Evolutionary conservation across 2,329 filamentous ascomycete genomes (phyloP).

Genomic region (Pseudocercospora vitis): DNA sequence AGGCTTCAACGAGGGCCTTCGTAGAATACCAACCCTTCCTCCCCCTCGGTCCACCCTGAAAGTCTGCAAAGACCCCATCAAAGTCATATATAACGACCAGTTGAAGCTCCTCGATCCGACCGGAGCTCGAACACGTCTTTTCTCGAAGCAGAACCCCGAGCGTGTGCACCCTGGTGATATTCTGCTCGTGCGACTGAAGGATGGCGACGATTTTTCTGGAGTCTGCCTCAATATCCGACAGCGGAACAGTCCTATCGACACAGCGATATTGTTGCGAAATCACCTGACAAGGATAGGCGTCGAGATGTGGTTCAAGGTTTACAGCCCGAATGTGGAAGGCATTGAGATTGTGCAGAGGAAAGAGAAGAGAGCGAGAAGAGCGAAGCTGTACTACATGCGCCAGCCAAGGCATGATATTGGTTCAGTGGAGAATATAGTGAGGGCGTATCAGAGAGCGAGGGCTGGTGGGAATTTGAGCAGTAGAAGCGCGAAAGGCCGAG

Average conservation of each 20-base stretch:
- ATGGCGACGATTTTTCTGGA: constrained; percentile 84
- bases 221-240: constrained; percentile 84
- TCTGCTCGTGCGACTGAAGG: constrained; percentile 81
- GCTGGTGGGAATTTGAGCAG: constrained; percentile 38
- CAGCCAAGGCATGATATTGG: constrained; percentile 84
- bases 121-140: constrained; percentile 77
- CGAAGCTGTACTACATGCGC: constrained; percentile 87
- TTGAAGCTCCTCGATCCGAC: constrained; percentile 77
- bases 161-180: constrained; percentile 84
- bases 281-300: constrained; percentile 83
- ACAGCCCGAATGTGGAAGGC: constrained; percentile 81
- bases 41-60: constrained; percentile 57
- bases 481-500: constrained; percentile 31
- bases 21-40: constrained; percentile 41
- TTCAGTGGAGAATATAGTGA: constrained; percentile 77
- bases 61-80: constrained; percentile 66
- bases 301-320: constrained; percentile 98
- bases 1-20: constrained; percentile 36
- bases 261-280: constrained; percentile 80
- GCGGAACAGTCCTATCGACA: constrained; percentile 72
- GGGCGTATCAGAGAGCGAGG: constrained; percentile 61
- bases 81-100: constrained; percentile 65
- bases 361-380: constrained; percentile 80
- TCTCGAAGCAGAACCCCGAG: constrained; percentile 74
- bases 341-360: constrained; percentile 91